Percentiles rank a stretch among this genome's conserved stretches.
These are phyloP conservation scores for bread wheat (Triticum aestivum) DNA, from an alignment of 176 grass and related monocot genomes.

Conservation along the genomic window IWGSC_CS_RefSeq_v2.1 NC_057812.1:393372998-393373497, in stretches of 20 bases:
- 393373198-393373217: conserved; percentile 10
- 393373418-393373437: neutral
- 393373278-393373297: neutral
- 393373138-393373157: neutral
- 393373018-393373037: neutral
- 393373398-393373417: neutral
- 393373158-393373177: conserved; percentile 4
- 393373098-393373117: conserved; percentile 5
- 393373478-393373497: neutral
- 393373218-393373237: neutral
- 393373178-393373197: neutral
- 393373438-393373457: neutral
- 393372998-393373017: neutral
- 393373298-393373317: neutral
- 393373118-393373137: neutral
- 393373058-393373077: conserved; percentile 21
- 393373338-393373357: neutral
- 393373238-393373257: conserved; percentile 2
- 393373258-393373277: neutral
- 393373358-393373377: neutral
- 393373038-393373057: neutral
- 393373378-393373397: conserved; percentile 6
- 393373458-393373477: neutral
- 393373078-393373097: neutral
- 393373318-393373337: neutral